Evolutionary conservation across 306 rosid species (phyloP), one percentile per base, ranked within the genome.

Genomic region (Bauhinia variegata): DNA sequence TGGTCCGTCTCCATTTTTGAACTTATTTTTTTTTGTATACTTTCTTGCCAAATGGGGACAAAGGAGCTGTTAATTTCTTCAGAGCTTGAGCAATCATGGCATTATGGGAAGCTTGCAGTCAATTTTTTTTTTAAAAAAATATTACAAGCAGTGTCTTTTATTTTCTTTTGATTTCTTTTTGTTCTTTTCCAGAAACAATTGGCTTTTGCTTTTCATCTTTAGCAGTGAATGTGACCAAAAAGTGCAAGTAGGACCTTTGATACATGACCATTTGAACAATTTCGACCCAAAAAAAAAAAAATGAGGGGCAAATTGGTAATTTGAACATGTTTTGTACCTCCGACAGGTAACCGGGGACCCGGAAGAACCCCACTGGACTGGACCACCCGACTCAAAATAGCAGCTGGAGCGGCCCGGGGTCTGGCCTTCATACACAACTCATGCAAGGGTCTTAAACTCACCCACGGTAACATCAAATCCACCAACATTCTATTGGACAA

Each of bases 361-460:
- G 96, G 98, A 11, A 65, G 98, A 59, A 89, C 92, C 72, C 96
- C 98, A 58, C 64, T 92, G 39, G 95, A 87, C 59, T 92, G 98
- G 98, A 87, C 85, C 72, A 85, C 96, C 6, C 68, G 98, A 80
- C 82, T 92, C 5, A 92, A 80, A 41, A 79, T 92, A 30, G 98
- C 95, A 30, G 86, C 85, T 1, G 91, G 85, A 11, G 89, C 95
- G 7, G 95, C 96, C 2, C 85, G 82, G n/a, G 98, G 98, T 0
- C 34, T 92, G 0, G 78, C 95, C 7, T 89, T 79, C 65, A 82
- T 92, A 65, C 98, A 92, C 85, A 71, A 33, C 74, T 84, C 98
- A 0, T 80, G 91, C 73, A 79, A 74, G 54, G 72, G 93, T 12
- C 91, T 78, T 18, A 78, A 47, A 19, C 85, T 85, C 58, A 75